Percentiles rank a stretch among this genome's conserved stretches.
phyloP scores from a whole-genome alignment of 768 basidiomycete genomes.

The Naganishia friedmannii region DNA sequence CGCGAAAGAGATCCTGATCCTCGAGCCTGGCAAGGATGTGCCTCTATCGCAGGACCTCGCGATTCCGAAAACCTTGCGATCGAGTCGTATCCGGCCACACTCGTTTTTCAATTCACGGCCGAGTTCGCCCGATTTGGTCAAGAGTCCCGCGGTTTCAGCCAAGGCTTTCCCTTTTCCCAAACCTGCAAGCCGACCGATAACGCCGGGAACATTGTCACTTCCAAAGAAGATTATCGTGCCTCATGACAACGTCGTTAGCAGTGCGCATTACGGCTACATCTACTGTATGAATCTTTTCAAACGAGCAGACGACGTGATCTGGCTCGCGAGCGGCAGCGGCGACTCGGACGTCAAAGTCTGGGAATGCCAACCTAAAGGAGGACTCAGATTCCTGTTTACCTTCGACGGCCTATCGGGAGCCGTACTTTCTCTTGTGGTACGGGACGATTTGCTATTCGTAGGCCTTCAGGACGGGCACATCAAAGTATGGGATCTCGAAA shows the following conservation, averaged over 20 bases:
- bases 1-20: neutral
- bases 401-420: slow-evolving; percentile 61
- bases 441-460: slow-evolving; percentile 78
- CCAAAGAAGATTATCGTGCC: slow-evolving; percentile 56
- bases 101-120: slow-evolving; percentile 87
- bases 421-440: slow-evolving; percentile 71
- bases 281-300: slow-evolving; percentile 70
- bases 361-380: slow-evolving; percentile 41
- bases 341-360: slow-evolving; percentile 76
- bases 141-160: slow-evolving; percentile 19
- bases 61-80: slow-evolving; percentile 33
- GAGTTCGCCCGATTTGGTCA: slow-evolving; percentile 32
- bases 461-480: slow-evolving; percentile 93
- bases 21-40: slow-evolving; percentile 8
- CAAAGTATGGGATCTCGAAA: slow-evolving; percentile 85
- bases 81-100: slow-evolving; percentile 57
- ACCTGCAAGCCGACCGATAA: slow-evolving; percentile 23
- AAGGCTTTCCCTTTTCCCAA: slow-evolving; percentile 13
- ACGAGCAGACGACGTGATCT: slow-evolving; percentile 47
- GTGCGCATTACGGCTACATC: slow-evolving; percentile 91
- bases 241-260: slow-evolving; percentile 69
- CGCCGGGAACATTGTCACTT: neutral
- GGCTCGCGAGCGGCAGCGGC: slow-evolving; percentile 80
- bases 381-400: slow-evolving; percentile 35
- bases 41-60: slow-evolving; percentile 1